These are phyloP conservation scores for Lodderomyces orthopsilosis DNA, from an alignment of 1,139 yeast genomes.

Conservation along the genomic window DNA sequence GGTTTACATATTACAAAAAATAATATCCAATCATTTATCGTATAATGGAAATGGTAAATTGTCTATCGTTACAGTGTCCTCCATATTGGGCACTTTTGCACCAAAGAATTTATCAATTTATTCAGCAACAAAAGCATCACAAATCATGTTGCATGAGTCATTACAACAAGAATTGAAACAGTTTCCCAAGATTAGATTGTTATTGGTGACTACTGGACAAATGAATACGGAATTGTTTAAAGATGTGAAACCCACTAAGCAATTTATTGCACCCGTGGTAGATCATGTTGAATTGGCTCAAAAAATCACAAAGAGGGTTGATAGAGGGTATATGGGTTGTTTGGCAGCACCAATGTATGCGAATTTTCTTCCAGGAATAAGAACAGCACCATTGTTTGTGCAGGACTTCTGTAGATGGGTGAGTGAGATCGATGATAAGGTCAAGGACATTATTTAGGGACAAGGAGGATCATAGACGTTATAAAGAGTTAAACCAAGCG, in stretches of 20 bases:
- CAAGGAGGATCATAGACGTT: neutral
- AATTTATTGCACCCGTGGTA: constrained; percentile 65
- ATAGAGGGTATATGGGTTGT: constrained; percentile 51
- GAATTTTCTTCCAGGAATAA: constrained; percentile 51
- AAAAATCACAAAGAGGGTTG: constrained; percentile 38
- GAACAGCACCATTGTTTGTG: constrained; percentile 49
- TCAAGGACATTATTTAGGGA: constrained; percentile 12
- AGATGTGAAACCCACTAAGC: constrained; percentile 57
- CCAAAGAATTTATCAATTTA: constrained; percentile 66
- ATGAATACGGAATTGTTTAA: constrained; percentile 59
- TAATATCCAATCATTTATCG: constrained; percentile 31
- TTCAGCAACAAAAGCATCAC: constrained; percentile 65
- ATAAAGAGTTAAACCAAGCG: no score
- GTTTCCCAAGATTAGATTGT: constrained; percentile 30
- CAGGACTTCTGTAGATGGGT: constrained; percentile 47
- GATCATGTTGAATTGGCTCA: constrained; percentile 41
- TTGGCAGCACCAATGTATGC: constrained; percentile 61
- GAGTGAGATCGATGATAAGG: constrained; percentile 51
- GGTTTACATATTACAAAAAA: constrained; percentile 44
- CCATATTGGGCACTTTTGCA: constrained; percentile 68
- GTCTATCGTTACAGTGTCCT: constrained; percentile 62
- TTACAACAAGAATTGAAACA: constrained; percentile 46
- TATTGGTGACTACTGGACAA: constrained; percentile 68
- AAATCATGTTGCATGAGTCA: constrained; percentile 59
- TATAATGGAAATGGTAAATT: constrained; percentile 24